These are phyloP conservation scores for Alternaria arbusti DNA, from an alignment of 2,329 filamentous ascomycete species.

Conservation along the genomic window DNA sequence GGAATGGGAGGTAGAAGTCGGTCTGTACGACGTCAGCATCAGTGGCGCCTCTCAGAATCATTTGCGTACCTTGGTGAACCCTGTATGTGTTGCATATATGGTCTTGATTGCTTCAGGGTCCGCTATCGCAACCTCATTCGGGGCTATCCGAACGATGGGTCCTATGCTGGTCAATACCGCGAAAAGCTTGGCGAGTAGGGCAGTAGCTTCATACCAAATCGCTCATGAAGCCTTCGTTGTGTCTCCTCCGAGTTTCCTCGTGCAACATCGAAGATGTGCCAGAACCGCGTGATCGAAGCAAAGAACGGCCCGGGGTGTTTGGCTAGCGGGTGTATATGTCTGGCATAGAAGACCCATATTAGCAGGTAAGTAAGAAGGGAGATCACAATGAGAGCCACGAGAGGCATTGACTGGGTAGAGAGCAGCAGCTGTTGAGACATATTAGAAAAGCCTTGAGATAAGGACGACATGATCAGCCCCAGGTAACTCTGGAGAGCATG, in stretches of 20 bases:
- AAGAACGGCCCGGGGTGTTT: too few species aligned
- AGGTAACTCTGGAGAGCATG: neutral
- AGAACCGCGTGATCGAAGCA: too few species aligned
- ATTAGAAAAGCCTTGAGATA: neutral
- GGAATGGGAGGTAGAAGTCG: slow-evolving; percentile 8
- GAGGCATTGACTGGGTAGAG: neutral
- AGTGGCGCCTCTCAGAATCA: too few species aligned
- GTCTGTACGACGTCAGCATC: neutral
- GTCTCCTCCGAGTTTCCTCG: too few species aligned
- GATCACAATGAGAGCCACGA: neutral
- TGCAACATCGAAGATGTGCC: too few species aligned
- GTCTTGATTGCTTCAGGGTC: slow-evolving; percentile 6
- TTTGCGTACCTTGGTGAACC: neutral
- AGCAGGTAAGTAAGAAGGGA: neutral
- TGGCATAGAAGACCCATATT: neutral
- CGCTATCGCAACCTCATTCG: slow-evolving; percentile 9
- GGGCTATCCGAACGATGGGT: slow-evolving; percentile 7
- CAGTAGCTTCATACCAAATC: too few species aligned
- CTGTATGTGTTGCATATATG: neutral
- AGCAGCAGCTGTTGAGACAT: neutral
- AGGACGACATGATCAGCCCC: neutral
- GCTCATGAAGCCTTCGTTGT: too few species aligned
- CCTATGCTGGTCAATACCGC: neutral
- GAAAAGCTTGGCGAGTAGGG: neutral
- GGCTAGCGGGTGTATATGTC: too few species aligned